A percentile compares a stretch with the other conserved stretches of the same genome.
phyloP scores from a whole-genome alignment of 176 grass and related monocot genomes.

The Triticum turgidum region DNA sequence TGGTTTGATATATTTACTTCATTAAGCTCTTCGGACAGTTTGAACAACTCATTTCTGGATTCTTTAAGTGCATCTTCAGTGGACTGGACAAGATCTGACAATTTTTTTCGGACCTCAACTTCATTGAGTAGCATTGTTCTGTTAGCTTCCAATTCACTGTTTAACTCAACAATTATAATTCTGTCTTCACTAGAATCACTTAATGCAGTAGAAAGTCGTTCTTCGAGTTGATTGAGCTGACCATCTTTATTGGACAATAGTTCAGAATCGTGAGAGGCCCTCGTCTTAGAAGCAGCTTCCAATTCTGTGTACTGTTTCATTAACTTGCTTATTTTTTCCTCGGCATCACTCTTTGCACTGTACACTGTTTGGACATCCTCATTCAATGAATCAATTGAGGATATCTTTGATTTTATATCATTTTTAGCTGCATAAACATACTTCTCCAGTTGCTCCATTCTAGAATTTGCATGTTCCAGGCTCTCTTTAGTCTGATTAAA shows the following conservation, averaged over 20 bases:
- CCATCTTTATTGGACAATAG: slow-evolving; percentile 68
- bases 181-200: slow-evolving; percentile 46
- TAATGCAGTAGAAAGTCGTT: slow-evolving; percentile 68
- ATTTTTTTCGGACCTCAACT: slow-evolving; percentile 40
- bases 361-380: slow-evolving; percentile 49
- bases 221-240: slow-evolving; percentile 58
- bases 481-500: slow-evolving; percentile 55
- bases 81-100: slow-evolving; percentile 57
- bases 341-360: slow-evolving; percentile 47
- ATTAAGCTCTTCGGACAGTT: slow-evolving; percentile 64
- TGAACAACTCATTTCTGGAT: slow-evolving; percentile 63
- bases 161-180: slow-evolving; percentile 54
- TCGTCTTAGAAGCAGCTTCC: slow-evolving; percentile 61
- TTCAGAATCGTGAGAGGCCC: slow-evolving; percentile 56
- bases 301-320: slow-evolving; percentile 51
- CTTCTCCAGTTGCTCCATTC: slow-evolving; percentile 67
- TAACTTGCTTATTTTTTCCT: slow-evolving; percentile 60
- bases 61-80: slow-evolving; percentile 60
- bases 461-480: slow-evolving; percentile 58
- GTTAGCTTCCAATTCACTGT: slow-evolving; percentile 51
- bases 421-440: slow-evolving; percentile 60
- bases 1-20: slow-evolving; percentile 60
- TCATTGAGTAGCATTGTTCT: slow-evolving; percentile 69
- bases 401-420: slow-evolving; percentile 58
- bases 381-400: slow-evolving; percentile 70